These are phyloP conservation scores for Crotalaria pallida DNA, from an alignment of 306 rosid species.

Conservation along the genomic window DNA sequence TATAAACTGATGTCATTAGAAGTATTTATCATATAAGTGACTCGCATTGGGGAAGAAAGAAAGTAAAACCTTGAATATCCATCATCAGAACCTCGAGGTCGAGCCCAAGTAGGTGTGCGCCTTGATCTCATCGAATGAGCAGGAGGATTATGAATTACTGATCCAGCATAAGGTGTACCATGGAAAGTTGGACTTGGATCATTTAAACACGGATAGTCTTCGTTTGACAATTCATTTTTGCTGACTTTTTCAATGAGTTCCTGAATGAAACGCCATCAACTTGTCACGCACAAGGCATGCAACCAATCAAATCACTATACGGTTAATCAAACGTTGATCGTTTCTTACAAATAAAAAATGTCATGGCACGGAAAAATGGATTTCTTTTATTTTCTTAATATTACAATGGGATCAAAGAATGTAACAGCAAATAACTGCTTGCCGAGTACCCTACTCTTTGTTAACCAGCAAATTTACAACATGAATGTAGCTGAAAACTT, in stretches of 20 bases:
- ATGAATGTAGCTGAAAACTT: not conserved
- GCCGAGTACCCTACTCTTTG: not conserved
- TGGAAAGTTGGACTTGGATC: slow-evolving; percentile 77
- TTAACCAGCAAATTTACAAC: not conserved
- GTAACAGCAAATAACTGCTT: not conserved
- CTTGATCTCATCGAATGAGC: slow-evolving; percentile 91
- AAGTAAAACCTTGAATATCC: slow-evolving; percentile 80
- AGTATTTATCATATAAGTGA: slow-evolving; percentile 3
- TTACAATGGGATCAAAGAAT: not conserved
- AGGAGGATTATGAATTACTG: slow-evolving; percentile 42
- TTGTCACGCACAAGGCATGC: not conserved
- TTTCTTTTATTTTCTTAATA: not conserved
- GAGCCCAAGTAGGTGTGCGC: slow-evolving; percentile 87
- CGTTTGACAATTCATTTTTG: slow-evolving; percentile 74
- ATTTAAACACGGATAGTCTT: slow-evolving; percentile 89
- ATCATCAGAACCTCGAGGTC: slow-evolving; percentile 86
- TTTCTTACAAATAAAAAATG: not conserved
- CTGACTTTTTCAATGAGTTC: slow-evolving; percentile 81
- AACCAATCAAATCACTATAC: not conserved
- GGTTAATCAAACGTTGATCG: not conserved
- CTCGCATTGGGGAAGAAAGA: not conserved
- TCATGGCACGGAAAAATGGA: not conserved
- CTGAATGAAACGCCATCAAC: slow-evolving; percentile 38
- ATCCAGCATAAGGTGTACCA: slow-evolving; percentile 47
- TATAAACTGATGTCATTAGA: not conserved